These are phyloP conservation scores for Citrus cavaleriei DNA, from an alignment of 345 rosid genomes.

Conservation along the genomic window DNA sequence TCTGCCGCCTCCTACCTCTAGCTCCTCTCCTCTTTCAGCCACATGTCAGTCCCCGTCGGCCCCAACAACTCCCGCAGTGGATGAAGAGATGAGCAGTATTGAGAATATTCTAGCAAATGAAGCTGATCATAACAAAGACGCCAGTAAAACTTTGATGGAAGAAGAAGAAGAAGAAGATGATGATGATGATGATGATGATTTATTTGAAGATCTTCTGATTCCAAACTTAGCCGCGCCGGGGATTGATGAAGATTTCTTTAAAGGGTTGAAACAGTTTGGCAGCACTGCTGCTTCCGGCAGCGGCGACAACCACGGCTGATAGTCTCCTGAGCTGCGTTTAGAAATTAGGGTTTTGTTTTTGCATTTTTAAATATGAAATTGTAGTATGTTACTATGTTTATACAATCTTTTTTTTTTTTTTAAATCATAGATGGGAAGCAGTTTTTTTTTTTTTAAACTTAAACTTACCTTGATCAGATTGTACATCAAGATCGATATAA, in stretches of 20 bases:
- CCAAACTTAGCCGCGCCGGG: slow-evolving; percentile 44
- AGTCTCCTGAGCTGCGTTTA: not conserved
- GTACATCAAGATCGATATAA: slow-evolving; percentile 10
- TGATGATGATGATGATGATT: slow-evolving; percentile 26
- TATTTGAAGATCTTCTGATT: slow-evolving; percentile 42
- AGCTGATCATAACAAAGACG: not conserved
- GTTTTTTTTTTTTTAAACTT: not conserved
- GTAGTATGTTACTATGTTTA: not conserved
- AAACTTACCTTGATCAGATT: not conserved
- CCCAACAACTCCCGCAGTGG: slow-evolving; percentile 37
- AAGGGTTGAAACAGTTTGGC: slow-evolving; percentile 27
- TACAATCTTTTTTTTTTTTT: not conserved
- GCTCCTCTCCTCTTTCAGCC: slow-evolving; percentile 14
- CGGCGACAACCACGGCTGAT: slow-evolving; percentile 17
- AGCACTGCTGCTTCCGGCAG: slow-evolving; percentile 9
- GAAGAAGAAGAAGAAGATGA: slow-evolving; percentile 13
- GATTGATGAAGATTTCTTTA: slow-evolving; percentile 48
- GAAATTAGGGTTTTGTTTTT: not conserved
- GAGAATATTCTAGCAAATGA: slow-evolving; percentile 14
- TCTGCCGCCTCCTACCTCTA: too few species aligned
- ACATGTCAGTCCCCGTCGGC: slow-evolving; percentile 55
- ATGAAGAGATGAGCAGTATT: slow-evolving; percentile 16
- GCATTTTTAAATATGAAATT: not conserved
- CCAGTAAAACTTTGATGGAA: not conserved
- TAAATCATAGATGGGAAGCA: not conserved